These are phyloP conservation scores for Phytophthora uliginosa DNA, from an alignment of 352 stramenopile species.

Conservation along the genomic window DNA sequence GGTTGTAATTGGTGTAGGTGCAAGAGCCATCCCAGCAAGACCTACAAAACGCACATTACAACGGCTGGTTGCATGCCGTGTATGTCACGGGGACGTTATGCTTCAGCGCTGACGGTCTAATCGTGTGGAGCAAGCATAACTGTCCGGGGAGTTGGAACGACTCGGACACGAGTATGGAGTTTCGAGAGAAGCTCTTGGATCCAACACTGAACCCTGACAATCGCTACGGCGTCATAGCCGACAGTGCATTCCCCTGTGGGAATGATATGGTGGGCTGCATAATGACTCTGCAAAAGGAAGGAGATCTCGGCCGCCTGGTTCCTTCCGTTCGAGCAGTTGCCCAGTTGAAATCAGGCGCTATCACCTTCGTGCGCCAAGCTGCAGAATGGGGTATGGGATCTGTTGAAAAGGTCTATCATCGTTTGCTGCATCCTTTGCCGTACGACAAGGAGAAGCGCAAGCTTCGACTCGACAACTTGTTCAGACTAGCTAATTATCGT, in stretches of 20 bases:
- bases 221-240: conserved; percentile 7
- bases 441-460: neutral
- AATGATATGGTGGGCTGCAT: neutral
- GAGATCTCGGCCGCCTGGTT: neutral
- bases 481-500: neutral
- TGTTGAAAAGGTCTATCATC: conserved; percentile 1
- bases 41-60: conserved; percentile 27
- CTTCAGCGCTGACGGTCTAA: conserved; percentile 20
- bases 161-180: conserved; percentile 5
- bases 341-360: neutral
- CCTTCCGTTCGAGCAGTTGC: neutral
- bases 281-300: conserved; percentile 4
- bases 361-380: neutral
- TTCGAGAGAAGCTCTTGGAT: conserved; percentile 7
- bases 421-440: neutral
- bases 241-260: conserved; percentile 10
- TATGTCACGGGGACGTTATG: conserved; percentile 10
- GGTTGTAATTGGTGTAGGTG: neutral
- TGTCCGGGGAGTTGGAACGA: conserved; percentile 29
- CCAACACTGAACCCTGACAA: neutral
- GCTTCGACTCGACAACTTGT: neutral
- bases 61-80: conserved; percentile 24
- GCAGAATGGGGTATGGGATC: neutral
- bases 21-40: neutral
- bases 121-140: conserved; percentile 23